A percentile compares a stretch with the other conserved stretches of the same genome.
Evolutionary conservation across 2,329 filamentous ascomycete genomes (phyloP).

Genomic region (Fusarium musae): DNA sequence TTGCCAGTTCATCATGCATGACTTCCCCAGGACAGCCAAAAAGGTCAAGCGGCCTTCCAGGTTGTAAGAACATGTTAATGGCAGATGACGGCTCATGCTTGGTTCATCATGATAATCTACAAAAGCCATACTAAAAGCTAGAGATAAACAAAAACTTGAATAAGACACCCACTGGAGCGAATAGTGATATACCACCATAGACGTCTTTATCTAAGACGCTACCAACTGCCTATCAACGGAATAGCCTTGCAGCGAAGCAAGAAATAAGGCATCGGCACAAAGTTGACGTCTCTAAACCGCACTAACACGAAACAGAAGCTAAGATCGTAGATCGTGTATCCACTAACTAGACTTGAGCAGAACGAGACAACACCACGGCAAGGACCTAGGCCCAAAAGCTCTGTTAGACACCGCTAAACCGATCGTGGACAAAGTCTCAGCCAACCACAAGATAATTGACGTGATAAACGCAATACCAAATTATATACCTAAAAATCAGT

Average conservation of each 20-base stretch:
- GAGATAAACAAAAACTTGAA: too few relatives aligned
- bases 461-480: too few relatives aligned
- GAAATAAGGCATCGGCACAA: neutral
- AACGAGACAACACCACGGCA: neutral
- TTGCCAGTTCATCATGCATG: neutral
- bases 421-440: neutral
- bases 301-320: neutral
- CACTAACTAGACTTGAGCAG: neutral
- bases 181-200: too few relatives aligned
- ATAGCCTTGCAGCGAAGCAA: neutral
- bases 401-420: conserved; percentile 18
- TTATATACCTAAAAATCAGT: too few relatives aligned
- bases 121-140: neutral
- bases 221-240: neutral
- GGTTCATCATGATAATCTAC: neutral
- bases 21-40: neutral
- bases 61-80: neutral
- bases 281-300: neutral
- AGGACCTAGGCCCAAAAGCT: neutral
- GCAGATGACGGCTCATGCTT: neutral
- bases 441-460: conserved; percentile 10
- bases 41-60: neutral
- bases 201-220: neutral
- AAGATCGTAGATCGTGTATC: neutral
- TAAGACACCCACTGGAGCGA: too few relatives aligned